Evolutionary conservation across 768 basidiomycete species (phyloP).

Genomic region (Gyrodon lividus): DNA sequence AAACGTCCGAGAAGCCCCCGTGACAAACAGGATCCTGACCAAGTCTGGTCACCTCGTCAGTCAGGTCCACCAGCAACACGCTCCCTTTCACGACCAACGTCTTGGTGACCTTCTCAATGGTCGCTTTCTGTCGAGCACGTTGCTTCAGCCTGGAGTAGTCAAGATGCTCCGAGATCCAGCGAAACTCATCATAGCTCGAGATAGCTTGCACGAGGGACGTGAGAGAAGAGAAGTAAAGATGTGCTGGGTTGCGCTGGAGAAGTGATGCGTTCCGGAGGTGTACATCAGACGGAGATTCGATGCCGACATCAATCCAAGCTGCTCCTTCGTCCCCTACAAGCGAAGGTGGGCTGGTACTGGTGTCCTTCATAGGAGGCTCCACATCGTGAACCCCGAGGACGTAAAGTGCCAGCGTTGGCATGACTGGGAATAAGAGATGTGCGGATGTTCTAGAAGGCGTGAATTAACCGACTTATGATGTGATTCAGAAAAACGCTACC

Average conservation of each 20-base stretch:
- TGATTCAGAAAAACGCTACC: conserved; percentile 7
- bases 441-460: conserved; percentile 38
- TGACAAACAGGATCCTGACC: conserved; percentile 49
- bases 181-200: conserved; percentile 56
- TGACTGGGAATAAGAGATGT: conserved; percentile 56
- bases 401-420: conserved; percentile 53
- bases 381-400: conserved; percentile 40
- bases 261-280: conserved; percentile 60
- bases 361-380: conserved; percentile 8
- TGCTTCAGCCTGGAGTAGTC: conserved; percentile 57
- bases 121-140: conserved; percentile 55
- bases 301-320: conserved; percentile 46
- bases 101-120: conserved; percentile 54
- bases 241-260: conserved; percentile 50
- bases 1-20: conserved; percentile 61
- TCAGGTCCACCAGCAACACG: conserved; percentile 50
- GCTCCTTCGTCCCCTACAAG: conserved; percentile 11
- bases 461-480: not conserved
- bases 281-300: conserved; percentile 54
- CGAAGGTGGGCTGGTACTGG: not conserved
- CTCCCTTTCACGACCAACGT: conserved; percentile 51
- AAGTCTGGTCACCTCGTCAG: conserved; percentile 50
- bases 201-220: conserved; percentile 51
- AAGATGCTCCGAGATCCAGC: conserved; percentile 51
- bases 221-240: conserved; percentile 54